A percentile compares a stretch with the other conserved stretches of the same genome.
Evolutionary conservation across 2,329 filamentous ascomycete genomes (phyloP).

Genomic region (Balansia obtecta): DNA sequence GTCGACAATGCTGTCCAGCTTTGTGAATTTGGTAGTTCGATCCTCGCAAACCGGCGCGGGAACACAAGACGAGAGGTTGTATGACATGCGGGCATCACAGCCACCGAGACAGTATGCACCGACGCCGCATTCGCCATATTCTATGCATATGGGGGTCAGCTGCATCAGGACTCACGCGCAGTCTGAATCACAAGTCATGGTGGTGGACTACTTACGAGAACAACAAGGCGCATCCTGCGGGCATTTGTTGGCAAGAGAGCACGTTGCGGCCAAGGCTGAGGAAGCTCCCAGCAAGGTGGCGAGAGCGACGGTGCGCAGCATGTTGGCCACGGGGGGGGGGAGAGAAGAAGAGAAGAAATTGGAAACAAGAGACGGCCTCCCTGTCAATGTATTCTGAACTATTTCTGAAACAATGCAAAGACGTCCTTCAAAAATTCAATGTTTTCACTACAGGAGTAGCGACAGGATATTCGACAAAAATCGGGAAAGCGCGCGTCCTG

Average conservation of each 20-base stretch:
- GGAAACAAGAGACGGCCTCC: too few species aligned
- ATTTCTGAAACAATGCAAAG: too few species aligned
- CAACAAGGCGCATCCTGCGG: conserved; percentile 65
- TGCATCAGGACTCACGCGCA: neutral
- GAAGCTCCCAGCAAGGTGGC: conserved; percentile 20
- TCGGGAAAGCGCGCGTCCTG: neutral
- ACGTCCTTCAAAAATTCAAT: neutral
- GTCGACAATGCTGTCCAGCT: conserved; percentile 52
- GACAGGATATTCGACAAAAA: neutral
- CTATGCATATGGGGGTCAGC: conserved; percentile 30
- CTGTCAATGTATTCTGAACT: neutral
- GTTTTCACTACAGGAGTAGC: neutral
- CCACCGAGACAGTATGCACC: conserved; percentile 94
- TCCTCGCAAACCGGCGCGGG: conserved; percentile 73
- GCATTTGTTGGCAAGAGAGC: conserved; percentile 46
- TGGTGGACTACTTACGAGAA: conserved; percentile 55
- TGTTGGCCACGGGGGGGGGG: conserved; percentile 8
- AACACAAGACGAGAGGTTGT: conserved; percentile 70
- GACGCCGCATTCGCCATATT: conserved; percentile 85
- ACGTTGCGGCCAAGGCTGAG: conserved; percentile 23
- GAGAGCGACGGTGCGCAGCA: conserved; percentile 20
- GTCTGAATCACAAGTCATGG: neutral
- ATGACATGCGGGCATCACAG: conserved; percentile 80
- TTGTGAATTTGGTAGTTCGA: conserved; percentile 60
- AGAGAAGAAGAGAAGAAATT: neutral